Conservation (phyloP, 106 monocot genomes). For the Allium sativum region DNA sequence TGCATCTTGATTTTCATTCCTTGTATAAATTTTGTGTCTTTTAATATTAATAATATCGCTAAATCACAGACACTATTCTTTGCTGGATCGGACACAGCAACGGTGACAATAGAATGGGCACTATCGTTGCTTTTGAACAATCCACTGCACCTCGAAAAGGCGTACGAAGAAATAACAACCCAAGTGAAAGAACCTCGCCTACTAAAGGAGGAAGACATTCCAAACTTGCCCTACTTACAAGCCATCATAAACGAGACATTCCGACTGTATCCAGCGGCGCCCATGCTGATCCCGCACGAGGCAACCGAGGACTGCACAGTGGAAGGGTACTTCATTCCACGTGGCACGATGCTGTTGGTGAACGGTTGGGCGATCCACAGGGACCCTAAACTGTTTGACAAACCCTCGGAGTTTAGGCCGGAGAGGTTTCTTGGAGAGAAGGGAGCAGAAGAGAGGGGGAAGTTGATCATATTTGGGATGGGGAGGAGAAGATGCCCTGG, state of each 20-base stretch:
- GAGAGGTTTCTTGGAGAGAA: conserved; percentile 7
- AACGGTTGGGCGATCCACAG: conserved; percentile 12
- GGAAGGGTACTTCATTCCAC: conserved; percentile 2
- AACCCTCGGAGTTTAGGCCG: background rate
- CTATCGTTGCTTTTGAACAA: conserved; percentile 20
- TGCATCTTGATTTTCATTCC: too few species aligned
- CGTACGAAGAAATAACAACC: background rate
- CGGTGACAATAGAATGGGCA: conserved; percentile 11
- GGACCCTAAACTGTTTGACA: background rate
- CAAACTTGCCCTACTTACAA: conserved; percentile 8
- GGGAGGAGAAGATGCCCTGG: background rate
- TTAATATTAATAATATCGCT: too few species aligned
- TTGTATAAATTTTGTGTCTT: too few species aligned
- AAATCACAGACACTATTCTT: conserved; percentile 1
- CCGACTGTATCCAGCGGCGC: conserved; percentile 4
- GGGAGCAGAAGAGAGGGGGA: background rate
- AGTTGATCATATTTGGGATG: background rate
- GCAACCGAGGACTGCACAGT: conserved; percentile 7
- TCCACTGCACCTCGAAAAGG: conserved; percentile 12
- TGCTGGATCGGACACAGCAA: conserved; percentile 12
- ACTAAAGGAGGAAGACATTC: conserved; percentile 6
- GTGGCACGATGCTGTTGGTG: conserved; percentile 7
- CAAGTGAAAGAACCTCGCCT: background rate
- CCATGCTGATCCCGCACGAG: conserved; percentile 13
- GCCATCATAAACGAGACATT: conserved; percentile 11